Evolutionary conservation across 257 asterid genomes (phyloP), one percentile per base, ranked within the genome.

Genomic region (Ilex aquifolium): DNA sequence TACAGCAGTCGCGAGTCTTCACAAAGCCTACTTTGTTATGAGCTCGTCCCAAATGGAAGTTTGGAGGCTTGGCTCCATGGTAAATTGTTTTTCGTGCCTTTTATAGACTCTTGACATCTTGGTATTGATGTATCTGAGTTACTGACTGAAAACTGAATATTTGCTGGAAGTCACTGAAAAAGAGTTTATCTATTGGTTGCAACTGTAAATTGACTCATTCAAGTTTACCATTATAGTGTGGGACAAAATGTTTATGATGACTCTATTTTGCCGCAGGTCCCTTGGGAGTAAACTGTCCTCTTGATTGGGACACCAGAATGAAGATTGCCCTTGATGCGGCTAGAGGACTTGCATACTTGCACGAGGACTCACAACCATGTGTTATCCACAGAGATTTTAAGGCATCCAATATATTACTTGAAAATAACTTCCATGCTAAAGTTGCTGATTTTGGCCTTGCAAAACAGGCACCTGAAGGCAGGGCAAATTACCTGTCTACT

Each of bases 391-490:
- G 99, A 76, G 99, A 92, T 78, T 92, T 89, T 64, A 92, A 92
- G 79, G 97, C 99, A 3, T 89, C 99, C 44, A 92, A 92, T 78
- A 92, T 92, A 76, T 79, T 92, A 79, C 96, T 92, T 12, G 97
- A 92, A 83, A 83, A 87, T 76, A 78, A 89, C 72, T 92, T 89
- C 67, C 80, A 83, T 71, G 99, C 97, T 30, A 92, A 89, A 84
- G 99, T 92, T 76, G 89, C 99, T 63, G 99, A 92, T 75, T 92
- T 92, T 78, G 99, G 97, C 66, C 96, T 92, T 31, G 99, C 97
- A 7, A 92, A 92, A 72, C 97, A 76, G 74, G 97, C 96, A 59
- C 96, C 99, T 55, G 99, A 89, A 81, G 97, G 99, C 86, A 75
- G 95, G 72, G 70, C 81, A 53, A 92, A 85, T 74, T 84, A 85